These are phyloP conservation scores for Mentha longifolia DNA, from an alignment of 257 asterid genomes.

Conservation along the genomic window DNA sequence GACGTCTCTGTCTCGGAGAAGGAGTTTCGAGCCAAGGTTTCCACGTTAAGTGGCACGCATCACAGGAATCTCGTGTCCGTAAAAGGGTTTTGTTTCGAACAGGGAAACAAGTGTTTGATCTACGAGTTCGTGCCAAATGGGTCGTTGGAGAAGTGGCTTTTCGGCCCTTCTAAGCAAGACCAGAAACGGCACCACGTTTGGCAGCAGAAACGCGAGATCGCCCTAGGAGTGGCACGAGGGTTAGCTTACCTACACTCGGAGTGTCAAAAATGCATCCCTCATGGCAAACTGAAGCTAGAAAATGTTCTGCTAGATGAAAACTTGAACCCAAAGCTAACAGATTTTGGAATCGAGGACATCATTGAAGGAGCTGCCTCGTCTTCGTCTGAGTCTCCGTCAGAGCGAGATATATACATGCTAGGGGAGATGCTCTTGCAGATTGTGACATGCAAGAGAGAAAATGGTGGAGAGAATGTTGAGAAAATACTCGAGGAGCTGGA, in stretches of 20 bases:
- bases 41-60: constrained; percentile 62
- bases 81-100: constrained; percentile 66
- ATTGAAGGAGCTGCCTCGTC: constrained; percentile 41
- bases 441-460: constrained; percentile 50
- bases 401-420: constrained; percentile 59
- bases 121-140: constrained; percentile 63
- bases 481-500: constrained; percentile 39
- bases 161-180: constrained; percentile 17
- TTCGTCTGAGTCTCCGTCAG: constrained; percentile 65
- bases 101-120: constrained; percentile 48
- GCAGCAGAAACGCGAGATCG: constrained; percentile 55
- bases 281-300: constrained; percentile 63
- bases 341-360: constrained; percentile 56
- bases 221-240: constrained; percentile 61
- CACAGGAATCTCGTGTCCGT: constrained; percentile 61
- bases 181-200: constrained; percentile 34
- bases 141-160: constrained; percentile 62
- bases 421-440: constrained; percentile 61
- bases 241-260: constrained; percentile 65
- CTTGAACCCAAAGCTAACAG: constrained; percentile 59
- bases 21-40: constrained; percentile 61
- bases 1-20: constrained; percentile 53
- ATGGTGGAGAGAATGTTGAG: constrained; percentile 36
- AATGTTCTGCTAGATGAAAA: constrained; percentile 63
- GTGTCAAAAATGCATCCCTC: constrained; percentile 63